Percentiles rank a stretch among this genome's conserved stretches.
Conservation (phyloP, 2,329 filamentous ascomycete genomes). For the Ophiocordyceps camponoti-rufipedis region DNA sequence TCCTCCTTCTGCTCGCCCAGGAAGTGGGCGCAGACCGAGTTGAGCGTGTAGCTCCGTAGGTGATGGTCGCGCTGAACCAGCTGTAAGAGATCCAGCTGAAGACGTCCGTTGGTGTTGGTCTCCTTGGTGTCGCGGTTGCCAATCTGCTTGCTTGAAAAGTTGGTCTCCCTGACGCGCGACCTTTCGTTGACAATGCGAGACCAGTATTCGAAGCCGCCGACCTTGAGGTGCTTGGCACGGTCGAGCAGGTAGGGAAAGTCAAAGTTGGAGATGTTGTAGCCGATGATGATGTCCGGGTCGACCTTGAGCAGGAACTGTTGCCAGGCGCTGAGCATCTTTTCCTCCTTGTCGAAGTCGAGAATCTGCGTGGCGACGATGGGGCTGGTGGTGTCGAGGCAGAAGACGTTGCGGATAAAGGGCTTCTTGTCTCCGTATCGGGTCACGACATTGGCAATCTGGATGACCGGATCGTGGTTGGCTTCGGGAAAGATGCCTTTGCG, state of each 20-base stretch:
- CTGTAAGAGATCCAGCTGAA: conserved; percentile 90
- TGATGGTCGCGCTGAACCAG: conserved; percentile 90
- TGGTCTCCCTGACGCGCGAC: conserved; percentile 60
- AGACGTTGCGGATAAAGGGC: conserved; percentile 90
- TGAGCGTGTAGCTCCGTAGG: conserved; percentile 87
- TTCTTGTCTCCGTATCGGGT: conserved; percentile 90
- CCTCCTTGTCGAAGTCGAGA: conserved; percentile 63
- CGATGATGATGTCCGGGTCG: conserved; percentile 93
- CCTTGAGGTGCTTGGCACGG: conserved; percentile 69
- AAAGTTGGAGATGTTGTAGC: conserved; percentile 98
- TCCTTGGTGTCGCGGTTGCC: conserved; percentile 86
- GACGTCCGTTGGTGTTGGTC: conserved; percentile 83
- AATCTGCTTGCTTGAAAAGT: conserved; percentile 96
- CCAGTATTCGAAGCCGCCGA: conserved; percentile 70
- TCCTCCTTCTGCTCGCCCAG: conserved; percentile 96
- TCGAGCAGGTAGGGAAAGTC: conserved; percentile 94
- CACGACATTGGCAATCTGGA: conserved; percentile 94
- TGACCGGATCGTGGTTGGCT: conserved; percentile 78
- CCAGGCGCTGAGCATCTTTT: conserved; percentile 86
- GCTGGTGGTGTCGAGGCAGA: conserved; percentile 83
- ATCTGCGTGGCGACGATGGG: conserved; percentile 91
- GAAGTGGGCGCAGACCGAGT: conserved; percentile 90
- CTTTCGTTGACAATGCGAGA: conserved; percentile 54
- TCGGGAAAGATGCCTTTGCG: conserved; percentile 96
- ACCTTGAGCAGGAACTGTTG: conserved; percentile 75